Evolutionary conservation across 768 basidiomycete genomes (phyloP), one percentile per base, ranked within the genome.

Genomic region (Favolaschia claudopus): DNA sequence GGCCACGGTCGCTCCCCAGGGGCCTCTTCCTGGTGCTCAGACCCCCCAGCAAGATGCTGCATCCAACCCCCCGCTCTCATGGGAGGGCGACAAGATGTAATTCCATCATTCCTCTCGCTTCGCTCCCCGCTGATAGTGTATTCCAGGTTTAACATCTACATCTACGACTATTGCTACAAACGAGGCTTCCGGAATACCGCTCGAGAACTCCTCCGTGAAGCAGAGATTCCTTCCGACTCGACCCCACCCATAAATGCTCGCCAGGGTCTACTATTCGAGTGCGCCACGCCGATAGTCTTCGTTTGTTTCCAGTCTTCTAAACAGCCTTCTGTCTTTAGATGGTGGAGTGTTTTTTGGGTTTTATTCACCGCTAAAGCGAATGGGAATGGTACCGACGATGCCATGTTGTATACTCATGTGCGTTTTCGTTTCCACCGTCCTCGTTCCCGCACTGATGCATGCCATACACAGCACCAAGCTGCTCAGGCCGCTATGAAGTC

Each of bases 271-370:
- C 79, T 93, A 37, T 93, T 92, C 76, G 92, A 93, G 90, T 92
- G 67, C 47, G 89, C 79, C 34, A 29, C 20, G 28, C 42, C n/a
- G n/a, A n/a, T n/a, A n/a, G n/a, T n/a, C n/a, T 22, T 43, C 22
- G 34, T 39, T 67, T 52, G 51, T 29, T n/a, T n/a, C 51, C 45
- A 49, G 25, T 54, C 57, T 50, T 62, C n/a, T 36, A 50, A 7
- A 17, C 15, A 32, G 17, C 57, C 51, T 39, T 57, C 51, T 45
- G 40, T 40, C 58, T 49, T 64, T 51, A 92, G 91, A 70, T 93
- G 92, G 92, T 93, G 92, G 92, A 89, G 86, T 64, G 92, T 93
- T 22, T 93, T 93, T 67, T 93, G 92, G 92, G 87, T 92, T 0
- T 76, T 93, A 15, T 93, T 93, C 70, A 86, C 87, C 13, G 90